phyloP scores from a whole-genome alignment of 208 protist species.

The Giardia duodenalis region DNA sequence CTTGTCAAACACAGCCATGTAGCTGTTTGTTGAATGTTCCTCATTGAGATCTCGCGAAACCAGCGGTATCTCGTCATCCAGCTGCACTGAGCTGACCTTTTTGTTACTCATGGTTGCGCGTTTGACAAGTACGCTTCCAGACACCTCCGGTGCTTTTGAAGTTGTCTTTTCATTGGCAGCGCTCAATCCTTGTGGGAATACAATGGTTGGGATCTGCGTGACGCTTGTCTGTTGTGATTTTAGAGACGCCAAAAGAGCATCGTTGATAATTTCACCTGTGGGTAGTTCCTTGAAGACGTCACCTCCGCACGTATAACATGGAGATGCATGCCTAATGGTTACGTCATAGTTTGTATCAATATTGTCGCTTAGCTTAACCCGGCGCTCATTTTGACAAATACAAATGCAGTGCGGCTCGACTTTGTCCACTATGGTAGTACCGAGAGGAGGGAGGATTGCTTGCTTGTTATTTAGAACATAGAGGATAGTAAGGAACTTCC shows the following conservation, averaged over 20 bases:
- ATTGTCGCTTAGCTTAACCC: neutral
- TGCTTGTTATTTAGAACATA: neutral
- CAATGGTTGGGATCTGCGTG: neutral
- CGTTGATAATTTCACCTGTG: no score
- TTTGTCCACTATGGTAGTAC: neutral
- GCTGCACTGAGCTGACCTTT: no score
- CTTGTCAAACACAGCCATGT: no score
- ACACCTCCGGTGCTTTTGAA: neutral
- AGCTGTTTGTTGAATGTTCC: no score
- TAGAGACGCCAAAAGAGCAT: neutral
- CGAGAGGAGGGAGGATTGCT: neutral
- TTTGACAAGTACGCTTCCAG: neutral
- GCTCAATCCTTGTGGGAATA: neutral
- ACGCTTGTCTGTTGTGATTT: neutral
- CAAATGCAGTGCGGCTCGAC: neutral
- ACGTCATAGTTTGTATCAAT: neutral
- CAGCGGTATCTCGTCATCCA: no score
- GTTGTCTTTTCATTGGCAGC: neutral
- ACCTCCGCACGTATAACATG: neutral
- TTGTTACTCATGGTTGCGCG: neutral
- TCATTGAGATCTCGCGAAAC: no score
- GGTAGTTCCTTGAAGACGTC: neutral
- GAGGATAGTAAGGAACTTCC: neutral
- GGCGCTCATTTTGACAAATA: neutral
- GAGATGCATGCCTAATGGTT: neutral